Percentiles rank a stretch among this genome's conserved stretches.
Conservation (phyloP, 2,329 filamentous ascomycete genomes). For the Cladosporium halotolerans region DNA sequence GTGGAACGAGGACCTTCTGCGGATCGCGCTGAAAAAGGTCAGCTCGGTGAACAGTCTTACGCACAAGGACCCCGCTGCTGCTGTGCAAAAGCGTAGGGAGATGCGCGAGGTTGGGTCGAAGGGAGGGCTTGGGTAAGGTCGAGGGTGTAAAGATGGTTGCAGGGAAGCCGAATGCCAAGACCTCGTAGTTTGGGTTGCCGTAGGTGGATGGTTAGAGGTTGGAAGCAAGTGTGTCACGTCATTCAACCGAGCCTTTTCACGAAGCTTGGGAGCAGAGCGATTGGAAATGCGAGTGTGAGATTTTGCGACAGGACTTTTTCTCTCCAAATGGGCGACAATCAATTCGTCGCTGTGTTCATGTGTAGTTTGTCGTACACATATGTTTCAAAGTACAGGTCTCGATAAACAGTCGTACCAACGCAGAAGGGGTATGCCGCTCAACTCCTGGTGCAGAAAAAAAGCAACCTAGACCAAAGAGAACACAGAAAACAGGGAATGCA, state of each 20-base stretch:
- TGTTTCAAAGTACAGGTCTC: not conserved
- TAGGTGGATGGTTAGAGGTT: no score
- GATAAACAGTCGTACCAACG: not conserved
- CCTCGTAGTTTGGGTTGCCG: no score
- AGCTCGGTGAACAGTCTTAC: slow-evolving; percentile 19
- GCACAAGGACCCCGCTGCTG: slow-evolving; percentile 16
- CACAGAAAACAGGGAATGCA: not conserved
- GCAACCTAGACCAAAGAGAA: not conserved
- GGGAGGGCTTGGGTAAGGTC: not conserved
- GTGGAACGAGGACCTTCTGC: slow-evolving; percentile 15
- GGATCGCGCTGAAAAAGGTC: slow-evolving; percentile 12
- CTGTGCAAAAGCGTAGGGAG: not conserved
- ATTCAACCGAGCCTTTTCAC: not conserved
- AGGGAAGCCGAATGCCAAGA: no score
- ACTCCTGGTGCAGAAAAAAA: not conserved
- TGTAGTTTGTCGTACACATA: no score
- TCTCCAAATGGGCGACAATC: no score
- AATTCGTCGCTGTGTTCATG: no score
- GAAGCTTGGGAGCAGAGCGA: not conserved
- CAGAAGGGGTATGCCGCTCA: slow-evolving; percentile 9
- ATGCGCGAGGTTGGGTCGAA: not conserved
- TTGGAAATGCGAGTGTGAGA: no score
- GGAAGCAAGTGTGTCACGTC: no score
- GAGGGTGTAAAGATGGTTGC: not conserved
- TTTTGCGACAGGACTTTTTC: no score